Evolutionary conservation across 495 filamentous ascomycete species (phyloP).

Genomic region (Penicillium angulare): DNA sequence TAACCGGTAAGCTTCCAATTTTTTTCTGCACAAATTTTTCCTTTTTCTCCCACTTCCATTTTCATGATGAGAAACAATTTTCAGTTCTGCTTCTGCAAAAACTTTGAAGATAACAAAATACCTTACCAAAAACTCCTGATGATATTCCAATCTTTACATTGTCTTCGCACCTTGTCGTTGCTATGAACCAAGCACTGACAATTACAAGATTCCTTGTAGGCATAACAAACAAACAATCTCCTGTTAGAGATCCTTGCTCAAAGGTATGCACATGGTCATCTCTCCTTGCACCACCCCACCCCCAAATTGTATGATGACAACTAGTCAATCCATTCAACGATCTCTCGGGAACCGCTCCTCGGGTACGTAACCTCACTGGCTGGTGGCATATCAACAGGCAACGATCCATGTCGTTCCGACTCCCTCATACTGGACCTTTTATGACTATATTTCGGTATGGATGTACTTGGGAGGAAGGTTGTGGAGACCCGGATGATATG

Average conservation of each 20-base stretch:
- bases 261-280: slow-evolving; percentile 14
- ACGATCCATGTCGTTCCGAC: slow-evolving; percentile 55
- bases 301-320: slow-evolving; percentile 74
- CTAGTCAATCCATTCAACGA: slow-evolving; percentile 99
- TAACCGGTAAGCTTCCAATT: slow-evolving; percentile 7
- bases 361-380: slow-evolving; percentile 23
- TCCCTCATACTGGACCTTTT: slow-evolving; percentile 65
- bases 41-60: slow-evolving; percentile 5
- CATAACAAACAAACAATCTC: not conserved
- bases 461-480: slow-evolving; percentile 69
- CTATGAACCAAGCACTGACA: slow-evolving; percentile 20
- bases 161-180: slow-evolving; percentile 6
- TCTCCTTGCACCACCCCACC: slow-evolving; percentile 4
- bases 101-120: slow-evolving; percentile 72
- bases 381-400: slow-evolving; percentile 20
- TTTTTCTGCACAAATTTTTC: slow-evolving; percentile 8
- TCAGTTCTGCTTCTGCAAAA: slow-evolving; percentile 97
- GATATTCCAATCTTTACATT: slow-evolving; percentile 24
- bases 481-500: slow-evolving; percentile 66
- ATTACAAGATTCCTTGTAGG: not conserved
- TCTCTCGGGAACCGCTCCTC: slow-evolving; percentile 61
- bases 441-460: slow-evolving; percentile 24
- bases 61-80: slow-evolving; percentile 73
- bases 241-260: slow-evolving; percentile 1
- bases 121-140: slow-evolving; percentile 73